Evolutionary conservation across 495 filamentous ascomycete genomes (phyloP), one percentile per base, ranked within the genome.

Genomic region (Lophiostoma macrostomum): DNA sequence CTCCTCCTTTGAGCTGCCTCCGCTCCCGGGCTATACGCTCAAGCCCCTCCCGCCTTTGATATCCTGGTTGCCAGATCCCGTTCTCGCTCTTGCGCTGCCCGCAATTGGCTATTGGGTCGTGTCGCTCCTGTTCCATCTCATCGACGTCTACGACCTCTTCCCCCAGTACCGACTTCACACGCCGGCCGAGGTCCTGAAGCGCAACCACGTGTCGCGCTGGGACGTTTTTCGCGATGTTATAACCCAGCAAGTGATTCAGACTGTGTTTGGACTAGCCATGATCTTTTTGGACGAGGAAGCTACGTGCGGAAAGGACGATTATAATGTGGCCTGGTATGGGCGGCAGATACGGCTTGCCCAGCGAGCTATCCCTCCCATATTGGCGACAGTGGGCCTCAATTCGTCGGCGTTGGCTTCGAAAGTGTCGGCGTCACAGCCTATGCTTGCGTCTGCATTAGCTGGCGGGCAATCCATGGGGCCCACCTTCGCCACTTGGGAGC

Each of bases 111-210:
- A 97, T 75, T 96, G 93, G 91, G 72, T 70, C 24, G 61, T 94
- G 32, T 95, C 90, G n/a, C 71, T 87, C 67, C 69, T 93, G 64
- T 98, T 93, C 73, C 89, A 96, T 72, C 65, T 81, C 55, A 77
- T 96, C 63, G 91, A 96, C 71, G 71, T 81, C 39, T 81, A 83
- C 66, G 85, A 93, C 66, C 77, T 88, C 32, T 91, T 93, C 65
- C 80, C 88, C 27, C 78, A 90, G 58, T 94, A 96, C 72, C 84
- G 91, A 43, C 74, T 96, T 35, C 91, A 96, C 75, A 96, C 91
- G 0, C 90, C 91, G 23, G 88, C 86, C 42, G 91, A 96, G 64
- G 78, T 96, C 46, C 66, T 83, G 14, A 86, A 88, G 69, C 77
- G 91, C 51, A 97, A 97, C 70, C 88, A 86, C 60, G 91, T 88